These are phyloP conservation scores for Boletus reticulatus DNA, from an alignment of 768 basidiomycete species.

Conservation along the genomic window DNA sequence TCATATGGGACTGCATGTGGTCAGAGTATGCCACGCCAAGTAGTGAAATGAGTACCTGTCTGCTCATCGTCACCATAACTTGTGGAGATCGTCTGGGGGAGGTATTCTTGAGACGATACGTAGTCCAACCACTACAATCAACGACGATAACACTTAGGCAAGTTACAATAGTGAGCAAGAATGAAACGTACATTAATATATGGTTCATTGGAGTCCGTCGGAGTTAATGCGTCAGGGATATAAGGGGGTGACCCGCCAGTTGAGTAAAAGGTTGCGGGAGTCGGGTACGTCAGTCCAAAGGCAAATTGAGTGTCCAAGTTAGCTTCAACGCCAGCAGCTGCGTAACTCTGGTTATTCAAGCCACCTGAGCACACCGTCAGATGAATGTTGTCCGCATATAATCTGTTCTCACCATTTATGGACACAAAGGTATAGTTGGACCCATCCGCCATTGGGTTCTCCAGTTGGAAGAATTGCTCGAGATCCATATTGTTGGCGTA, in stretches of 20 bases:
- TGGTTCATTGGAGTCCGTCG: conserved; percentile 48
- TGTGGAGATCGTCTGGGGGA: conserved; percentile 65
- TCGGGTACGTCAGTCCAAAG: conserved; percentile 63
- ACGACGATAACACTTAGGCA: not conserved
- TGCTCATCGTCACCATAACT: conserved; percentile 76
- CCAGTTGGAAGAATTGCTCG: conserved; percentile 46
- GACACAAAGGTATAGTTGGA: conserved; percentile 53
- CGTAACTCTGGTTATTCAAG: conserved; percentile 53
- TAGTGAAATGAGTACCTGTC: conserved; percentile 40
- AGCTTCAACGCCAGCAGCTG: conserved; percentile 59
- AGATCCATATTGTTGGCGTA: conserved; percentile 55
- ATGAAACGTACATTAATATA: conserved; percentile 37
- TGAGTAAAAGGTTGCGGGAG: conserved; percentile 56
- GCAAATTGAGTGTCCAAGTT: conserved; percentile 68
- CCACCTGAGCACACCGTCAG: conserved; percentile 43
- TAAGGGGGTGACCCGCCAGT: conserved; percentile 64
- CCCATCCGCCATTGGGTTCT: conserved; percentile 46
- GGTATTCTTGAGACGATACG: conserved; percentile 41
- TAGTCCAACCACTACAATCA: conserved; percentile 58
- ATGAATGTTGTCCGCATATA: not conserved
- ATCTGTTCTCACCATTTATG: conserved; percentile 45
- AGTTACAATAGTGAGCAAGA: not conserved
- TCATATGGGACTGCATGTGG: conserved; percentile 46
- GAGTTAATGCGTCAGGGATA: conserved; percentile 42
- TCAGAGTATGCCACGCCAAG: not conserved